A percentile compares a stretch with the other conserved stretches of the same genome.
Evolutionary conservation across 352 stramenopile genomes (phyloP).

Genomic region (Phytophthora chlamydospora): DNA sequence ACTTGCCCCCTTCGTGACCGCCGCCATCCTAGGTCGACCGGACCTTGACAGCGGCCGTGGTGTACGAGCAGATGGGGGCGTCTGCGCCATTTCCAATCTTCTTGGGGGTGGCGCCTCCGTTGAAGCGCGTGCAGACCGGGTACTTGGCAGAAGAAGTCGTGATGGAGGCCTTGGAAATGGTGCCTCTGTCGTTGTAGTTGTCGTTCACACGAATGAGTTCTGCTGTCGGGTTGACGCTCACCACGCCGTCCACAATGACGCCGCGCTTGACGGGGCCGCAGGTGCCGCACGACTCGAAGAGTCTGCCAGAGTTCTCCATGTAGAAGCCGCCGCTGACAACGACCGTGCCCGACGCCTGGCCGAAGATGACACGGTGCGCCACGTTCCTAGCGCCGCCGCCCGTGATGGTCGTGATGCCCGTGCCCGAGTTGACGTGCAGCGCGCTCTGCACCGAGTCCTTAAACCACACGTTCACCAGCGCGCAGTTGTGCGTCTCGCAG

Average conservation of each 20-base stretch:
- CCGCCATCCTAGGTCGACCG: slow-evolving; percentile 14
- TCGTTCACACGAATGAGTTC: slow-evolving; percentile 71
- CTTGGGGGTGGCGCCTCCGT: slow-evolving; percentile 32
- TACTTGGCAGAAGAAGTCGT: slow-evolving; percentile 30
- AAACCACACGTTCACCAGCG: slow-evolving; percentile 65
- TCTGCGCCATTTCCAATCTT: slow-evolving; percentile 36
- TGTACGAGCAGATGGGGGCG: slow-evolving; percentile 40
- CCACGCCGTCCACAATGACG: slow-evolving; percentile 54
- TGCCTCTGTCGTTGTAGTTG: slow-evolving; percentile 74
- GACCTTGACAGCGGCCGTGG: slow-evolving; percentile 31
- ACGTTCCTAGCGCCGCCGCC: slow-evolving; percentile 60
- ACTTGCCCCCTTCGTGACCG: slow-evolving; percentile 2
- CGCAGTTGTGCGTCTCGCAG: slow-evolving; percentile 68
- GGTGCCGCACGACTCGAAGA: slow-evolving; percentile 69
- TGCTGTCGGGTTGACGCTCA: slow-evolving; percentile 54
- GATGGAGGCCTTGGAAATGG: slow-evolving; percentile 52
- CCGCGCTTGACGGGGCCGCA: slow-evolving; percentile 67
- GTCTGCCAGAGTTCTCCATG: slow-evolving; percentile 47
- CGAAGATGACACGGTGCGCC: slow-evolving; percentile 46
- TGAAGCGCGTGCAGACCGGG: slow-evolving; percentile 38
- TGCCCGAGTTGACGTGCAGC: slow-evolving; percentile 55
- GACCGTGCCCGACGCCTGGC: slow-evolving; percentile 53
- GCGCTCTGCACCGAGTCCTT: slow-evolving; percentile 58
- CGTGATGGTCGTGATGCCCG: slow-evolving; percentile 61
- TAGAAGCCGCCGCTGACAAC: slow-evolving; percentile 62